Conservation (phyloP, 1,139 yeast species). For the Diutina rugosa region DNA sequence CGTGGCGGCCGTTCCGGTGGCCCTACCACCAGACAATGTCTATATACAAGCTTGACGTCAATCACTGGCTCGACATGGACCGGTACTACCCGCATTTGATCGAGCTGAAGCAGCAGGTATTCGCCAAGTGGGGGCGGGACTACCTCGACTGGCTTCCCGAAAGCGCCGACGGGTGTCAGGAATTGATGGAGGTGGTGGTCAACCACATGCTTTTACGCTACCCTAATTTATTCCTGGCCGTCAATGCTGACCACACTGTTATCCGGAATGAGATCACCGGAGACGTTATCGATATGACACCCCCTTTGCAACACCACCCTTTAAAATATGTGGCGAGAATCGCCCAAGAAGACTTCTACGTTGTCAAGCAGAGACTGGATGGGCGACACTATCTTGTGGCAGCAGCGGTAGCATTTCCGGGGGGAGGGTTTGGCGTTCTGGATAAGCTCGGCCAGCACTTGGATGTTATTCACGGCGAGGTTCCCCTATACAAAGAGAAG, state of each 20-base stretch:
- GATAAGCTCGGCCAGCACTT: slow-evolving; percentile 46
- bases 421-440: slow-evolving; percentile 56
- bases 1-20: slow-evolving; percentile 76
- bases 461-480: slow-evolving; percentile 56
- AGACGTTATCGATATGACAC: slow-evolving; percentile 45
- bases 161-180: slow-evolving; percentile 48
- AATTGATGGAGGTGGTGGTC: slow-evolving; percentile 49
- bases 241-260: slow-evolving; percentile 25
- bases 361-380: slow-evolving; percentile 44
- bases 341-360: slow-evolving; percentile 65
- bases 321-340: slow-evolving; percentile 47
- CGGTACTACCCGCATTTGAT: slow-evolving; percentile 57
- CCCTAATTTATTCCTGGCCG: slow-evolving; percentile 45
- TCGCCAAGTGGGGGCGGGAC: slow-evolving; percentile 44
- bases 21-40: slow-evolving; percentile 77
- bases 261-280: slow-evolving; percentile 50
- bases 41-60: slow-evolving; percentile 51
- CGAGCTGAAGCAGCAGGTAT: slow-evolving; percentile 46
- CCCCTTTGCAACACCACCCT: slow-evolving; percentile 52
- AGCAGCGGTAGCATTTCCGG: slow-evolving; percentile 71
- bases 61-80: slow-evolving; percentile 76
- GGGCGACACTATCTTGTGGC: slow-evolving; percentile 55
- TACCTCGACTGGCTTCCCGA: slow-evolving; percentile 61
- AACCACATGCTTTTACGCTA: slow-evolving; percentile 49
- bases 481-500: slow-evolving; percentile 60